phyloP scores from a whole-genome alignment of 768 basidiomycete species.

The Chalciporus sphaerocephalus region DNA sequence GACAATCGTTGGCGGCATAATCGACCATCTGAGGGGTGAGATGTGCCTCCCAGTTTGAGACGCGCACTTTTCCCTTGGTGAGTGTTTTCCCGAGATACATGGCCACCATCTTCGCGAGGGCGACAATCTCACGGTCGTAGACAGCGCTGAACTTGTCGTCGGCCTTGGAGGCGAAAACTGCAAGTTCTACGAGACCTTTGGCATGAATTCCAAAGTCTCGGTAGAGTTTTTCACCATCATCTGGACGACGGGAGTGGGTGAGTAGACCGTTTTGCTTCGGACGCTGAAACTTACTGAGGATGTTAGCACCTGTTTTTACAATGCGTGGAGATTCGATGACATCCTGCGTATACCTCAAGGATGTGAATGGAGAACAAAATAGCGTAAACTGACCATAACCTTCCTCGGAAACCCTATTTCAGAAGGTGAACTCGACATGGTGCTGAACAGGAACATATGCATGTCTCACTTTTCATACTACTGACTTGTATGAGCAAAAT shows the following conservation, averaged over 20 bases:
- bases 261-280: neutral
- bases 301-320: constrained; percentile 47
- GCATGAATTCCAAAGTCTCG: constrained; percentile 44
- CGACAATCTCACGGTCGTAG: constrained; percentile 39
- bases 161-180: constrained; percentile 37
- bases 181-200: constrained; percentile 43
- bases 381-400: constrained; percentile 33
- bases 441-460: neutral
- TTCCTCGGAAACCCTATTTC: constrained; percentile 41
- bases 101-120: constrained; percentile 41
- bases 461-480: constrained; percentile 41
- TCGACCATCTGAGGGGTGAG: constrained; percentile 37
- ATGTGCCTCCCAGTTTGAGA: constrained; percentile 42
- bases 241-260: constrained; percentile 20
- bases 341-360: constrained; percentile 29
- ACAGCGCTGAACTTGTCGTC: constrained; percentile 34
- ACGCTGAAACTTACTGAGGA: constrained; percentile 35
- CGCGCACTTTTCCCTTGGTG: constrained; percentile 44
- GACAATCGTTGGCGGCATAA: constrained; percentile 51
- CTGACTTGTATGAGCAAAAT: constrained; percentile 48
- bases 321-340: constrained; percentile 40
- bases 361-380: neutral
- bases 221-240: constrained; percentile 47
- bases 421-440: neutral
- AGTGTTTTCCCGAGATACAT: constrained; percentile 38